Evolutionary conservation across 768 basidiomycete species (phyloP).

Genomic region (Mycena rosella): DNA sequence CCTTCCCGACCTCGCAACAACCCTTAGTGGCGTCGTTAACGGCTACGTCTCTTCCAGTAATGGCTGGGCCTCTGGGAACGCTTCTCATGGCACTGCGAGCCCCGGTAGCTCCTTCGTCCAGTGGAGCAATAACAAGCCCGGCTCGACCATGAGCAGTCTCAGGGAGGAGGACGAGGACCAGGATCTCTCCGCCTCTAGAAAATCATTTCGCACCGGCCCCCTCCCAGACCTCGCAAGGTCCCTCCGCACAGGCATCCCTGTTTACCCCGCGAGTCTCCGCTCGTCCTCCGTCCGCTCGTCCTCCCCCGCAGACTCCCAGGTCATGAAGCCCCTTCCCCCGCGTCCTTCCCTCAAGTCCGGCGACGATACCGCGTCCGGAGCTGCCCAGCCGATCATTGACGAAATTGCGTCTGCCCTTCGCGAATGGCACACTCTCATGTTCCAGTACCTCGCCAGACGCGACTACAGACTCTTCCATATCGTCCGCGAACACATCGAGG

Average conservation of each 20-base stretch:
- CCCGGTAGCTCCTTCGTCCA: slow-evolving; percentile 61
- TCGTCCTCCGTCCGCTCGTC: slow-evolving; percentile 59
- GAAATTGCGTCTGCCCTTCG: slow-evolving; percentile 97
- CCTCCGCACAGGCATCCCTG: slow-evolving; percentile 77
- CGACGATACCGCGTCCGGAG: slow-evolving; percentile 91
- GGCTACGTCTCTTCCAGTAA: slow-evolving; percentile 33
- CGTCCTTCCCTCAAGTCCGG: slow-evolving; percentile 95
- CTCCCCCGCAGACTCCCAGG: slow-evolving; percentile 73
- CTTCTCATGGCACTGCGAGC: slow-evolving; percentile 53
- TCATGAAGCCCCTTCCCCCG: slow-evolving; percentile 83
- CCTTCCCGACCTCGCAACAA: slow-evolving; percentile 79
- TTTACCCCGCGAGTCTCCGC: slow-evolving; percentile 82
- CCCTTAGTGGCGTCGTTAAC: slow-evolving; percentile 56
- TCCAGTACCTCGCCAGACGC: slow-evolving; percentile 88
- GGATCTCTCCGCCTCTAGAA: slow-evolving; percentile 55
- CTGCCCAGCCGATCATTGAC: slow-evolving; percentile 91
- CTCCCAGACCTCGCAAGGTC: slow-evolving; percentile 83
- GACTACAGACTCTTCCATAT: slow-evolving; percentile 91
- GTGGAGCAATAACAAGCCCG: slow-evolving; percentile 58
- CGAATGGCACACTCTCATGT: slow-evolving; percentile 96
- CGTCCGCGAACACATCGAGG: slow-evolving; percentile 91
- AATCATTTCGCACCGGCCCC: slow-evolving; percentile 79
- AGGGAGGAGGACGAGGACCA: slow-evolving; percentile 74
- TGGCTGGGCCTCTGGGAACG: slow-evolving; percentile 32
- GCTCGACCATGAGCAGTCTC: slow-evolving; percentile 67